Conservation (phyloP, 768 basidiomycete species). For the Sporobolomyces phaffii region DNA sequence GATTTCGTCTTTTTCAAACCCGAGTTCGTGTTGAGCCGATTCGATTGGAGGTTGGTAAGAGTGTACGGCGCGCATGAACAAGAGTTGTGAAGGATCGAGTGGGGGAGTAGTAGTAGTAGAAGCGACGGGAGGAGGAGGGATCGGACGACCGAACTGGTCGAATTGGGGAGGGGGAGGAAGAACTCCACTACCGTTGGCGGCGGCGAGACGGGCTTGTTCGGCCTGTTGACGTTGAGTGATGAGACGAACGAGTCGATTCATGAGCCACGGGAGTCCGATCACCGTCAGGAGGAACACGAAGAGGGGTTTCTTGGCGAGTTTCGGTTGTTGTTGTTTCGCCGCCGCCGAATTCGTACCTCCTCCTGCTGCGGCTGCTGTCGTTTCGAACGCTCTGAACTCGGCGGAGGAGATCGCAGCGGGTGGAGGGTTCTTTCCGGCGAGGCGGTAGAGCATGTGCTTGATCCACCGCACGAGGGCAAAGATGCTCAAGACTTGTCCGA, state of each 20-base stretch:
- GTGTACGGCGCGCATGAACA: constrained; percentile 76
- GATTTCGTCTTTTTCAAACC: constrained; percentile 79
- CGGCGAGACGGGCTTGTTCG: constrained; percentile 48
- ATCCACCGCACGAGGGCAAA: constrained; percentile 87
- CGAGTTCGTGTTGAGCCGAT: constrained; percentile 68
- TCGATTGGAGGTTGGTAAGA: constrained; percentile 57
- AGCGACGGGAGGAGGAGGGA: constrained; percentile 13
- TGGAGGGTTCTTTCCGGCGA: constrained; percentile 47
- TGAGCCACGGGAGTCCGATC: constrained; percentile 84
- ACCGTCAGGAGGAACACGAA: constrained; percentile 89
- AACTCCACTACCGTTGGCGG: constrained; percentile 24
- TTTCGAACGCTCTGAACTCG: constrained; percentile 71
- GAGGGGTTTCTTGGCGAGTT: constrained; percentile 79
- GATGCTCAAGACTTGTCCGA: constrained; percentile 85
- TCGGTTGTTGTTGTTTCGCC: constrained; percentile 48
- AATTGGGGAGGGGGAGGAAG: constrained; percentile 47
- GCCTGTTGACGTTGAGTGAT: constrained; percentile 49
- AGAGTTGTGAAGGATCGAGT: constrained; percentile 66
- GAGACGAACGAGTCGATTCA: constrained; percentile 78
- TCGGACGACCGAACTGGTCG: constrained; percentile 42
- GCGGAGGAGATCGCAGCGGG: constrained; percentile 47
- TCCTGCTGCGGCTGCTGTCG: constrained; percentile 34
- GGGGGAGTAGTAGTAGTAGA: constrained; percentile 28
- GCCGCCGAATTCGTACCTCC: constrained; percentile 42
- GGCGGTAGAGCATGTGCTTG: constrained; percentile 57